Percentiles rank a stretch among this genome's conserved stretches.
Evolutionary conservation across 176 grass and related monocot species (phyloP).

Genomic region (Carex littledalei): DNA sequence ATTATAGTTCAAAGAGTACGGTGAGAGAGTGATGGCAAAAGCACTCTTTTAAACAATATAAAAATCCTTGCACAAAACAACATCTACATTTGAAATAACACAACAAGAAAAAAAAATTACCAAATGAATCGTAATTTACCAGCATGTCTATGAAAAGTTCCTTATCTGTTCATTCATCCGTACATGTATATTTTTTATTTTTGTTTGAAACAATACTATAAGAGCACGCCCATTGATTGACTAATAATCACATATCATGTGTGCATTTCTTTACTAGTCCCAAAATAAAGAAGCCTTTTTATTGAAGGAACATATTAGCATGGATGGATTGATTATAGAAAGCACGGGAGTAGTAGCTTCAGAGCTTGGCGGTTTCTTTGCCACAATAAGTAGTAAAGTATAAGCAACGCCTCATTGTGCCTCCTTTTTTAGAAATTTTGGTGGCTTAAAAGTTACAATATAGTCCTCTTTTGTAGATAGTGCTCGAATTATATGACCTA

Average conservation of each 20-base stretch:
- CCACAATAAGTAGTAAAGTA: background rate
- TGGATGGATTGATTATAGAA: background rate
- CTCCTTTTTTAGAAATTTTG: background rate
- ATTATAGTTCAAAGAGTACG: background rate
- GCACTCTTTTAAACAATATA: background rate
- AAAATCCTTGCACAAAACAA: background rate
- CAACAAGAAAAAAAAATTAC: background rate
- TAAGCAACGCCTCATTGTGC: conserved; percentile 2
- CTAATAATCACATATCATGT: background rate
- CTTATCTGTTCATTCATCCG: background rate
- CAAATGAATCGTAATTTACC: no score
- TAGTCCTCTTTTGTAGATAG: background rate
- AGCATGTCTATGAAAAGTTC: background rate
- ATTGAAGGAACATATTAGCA: background rate
- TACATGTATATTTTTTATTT: background rate
- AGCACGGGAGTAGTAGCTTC: background rate
- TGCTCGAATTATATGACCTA: no score
- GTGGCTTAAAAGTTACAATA: background rate
- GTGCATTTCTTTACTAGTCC: background rate
- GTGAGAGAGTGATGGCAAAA: background rate
- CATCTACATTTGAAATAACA: background rate
- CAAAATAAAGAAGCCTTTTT: background rate
- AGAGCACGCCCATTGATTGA: background rate
- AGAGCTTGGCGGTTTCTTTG: conserved; percentile 8
- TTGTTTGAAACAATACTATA: background rate